These are phyloP conservation scores for Erysiphe pulchra DNA, from an alignment of 2,329 filamentous ascomycete genomes.

Conservation along the genomic window DNA sequence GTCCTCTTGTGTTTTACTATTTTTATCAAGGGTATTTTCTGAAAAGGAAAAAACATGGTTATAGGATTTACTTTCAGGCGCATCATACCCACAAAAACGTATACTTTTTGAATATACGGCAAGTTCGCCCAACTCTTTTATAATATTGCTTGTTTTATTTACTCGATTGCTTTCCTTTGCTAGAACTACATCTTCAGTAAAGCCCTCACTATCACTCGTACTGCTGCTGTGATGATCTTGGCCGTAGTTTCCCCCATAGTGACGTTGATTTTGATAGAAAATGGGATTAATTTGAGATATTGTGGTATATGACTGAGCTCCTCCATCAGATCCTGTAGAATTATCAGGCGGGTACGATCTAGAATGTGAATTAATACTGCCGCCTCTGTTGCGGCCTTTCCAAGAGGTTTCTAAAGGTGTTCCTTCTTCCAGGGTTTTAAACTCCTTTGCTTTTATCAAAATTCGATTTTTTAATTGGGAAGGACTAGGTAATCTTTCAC, in stretches of 20 bases:
- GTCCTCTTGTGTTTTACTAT: constrained; percentile 48
- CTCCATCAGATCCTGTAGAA: constrained; percentile 20
- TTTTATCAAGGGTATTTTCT: constrained; percentile 63
- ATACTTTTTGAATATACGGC: constrained; percentile 52
- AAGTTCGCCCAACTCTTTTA: constrained; percentile 56
- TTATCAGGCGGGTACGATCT: constrained; percentile 36
- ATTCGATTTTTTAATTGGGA: constrained; percentile 65
- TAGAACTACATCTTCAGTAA: constrained; percentile 25
- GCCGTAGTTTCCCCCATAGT: constrained; percentile 9
- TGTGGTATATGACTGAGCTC: constrained; percentile 27
- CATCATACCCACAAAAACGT: constrained; percentile 63
- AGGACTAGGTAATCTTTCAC: constrained; percentile 52
- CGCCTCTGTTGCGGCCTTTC: constrained; percentile 26
- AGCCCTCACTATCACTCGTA: constrained; percentile 59
- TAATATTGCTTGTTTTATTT: constrained; percentile 56
- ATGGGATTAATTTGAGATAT: constrained; percentile 5
- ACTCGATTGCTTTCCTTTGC: constrained; percentile 30
- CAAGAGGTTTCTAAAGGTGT: constrained; percentile 19
- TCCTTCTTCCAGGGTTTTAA: constrained; percentile 17
- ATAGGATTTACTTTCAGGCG: constrained; percentile 54
- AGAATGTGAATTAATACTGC: constrained; percentile 55
- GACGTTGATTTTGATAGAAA: constrained; percentile 6
- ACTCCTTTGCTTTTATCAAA: constrained; percentile 83
- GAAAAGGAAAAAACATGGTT: constrained; percentile 95
- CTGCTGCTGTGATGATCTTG: constrained; percentile 29